Conservation (phyloP, 1,284 basidiomycete species). For the Omphalotus olearius region DNA sequence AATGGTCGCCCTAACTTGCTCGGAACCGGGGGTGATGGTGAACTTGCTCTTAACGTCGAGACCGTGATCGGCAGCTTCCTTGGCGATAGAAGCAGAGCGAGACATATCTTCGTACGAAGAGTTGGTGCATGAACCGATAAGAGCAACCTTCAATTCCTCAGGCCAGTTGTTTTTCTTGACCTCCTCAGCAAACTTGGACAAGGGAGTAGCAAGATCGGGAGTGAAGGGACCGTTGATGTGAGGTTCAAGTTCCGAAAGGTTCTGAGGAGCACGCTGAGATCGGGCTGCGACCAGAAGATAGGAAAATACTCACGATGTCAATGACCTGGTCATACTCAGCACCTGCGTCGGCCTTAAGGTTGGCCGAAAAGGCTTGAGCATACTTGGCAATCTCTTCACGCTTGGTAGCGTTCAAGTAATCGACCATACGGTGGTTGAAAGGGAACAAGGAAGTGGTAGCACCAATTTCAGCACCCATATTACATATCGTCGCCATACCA, state of each 20-base stretch:
- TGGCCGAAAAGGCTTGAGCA: slow-evolving; percentile 87
- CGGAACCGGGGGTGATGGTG: slow-evolving; percentile 97
- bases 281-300: not conserved
- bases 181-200: slow-evolving; percentile 91
- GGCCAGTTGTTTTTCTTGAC: slow-evolving; percentile 98
- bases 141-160: slow-evolving; percentile 91
- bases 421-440: slow-evolving; percentile 92
- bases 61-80: slow-evolving; percentile 85
- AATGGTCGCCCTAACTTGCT: slow-evolving; percentile 98
- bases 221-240: slow-evolving; percentile 99
- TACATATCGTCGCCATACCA: slow-evolving; percentile 99
- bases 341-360: slow-evolving; percentile 85
- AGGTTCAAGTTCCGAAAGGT: slow-evolving; percentile 95
- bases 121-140: slow-evolving; percentile 99
- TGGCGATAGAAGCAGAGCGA: slow-evolving; percentile 91
- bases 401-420: slow-evolving; percentile 93
- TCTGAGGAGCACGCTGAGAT: slow-evolving; percentile 36
- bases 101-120: slow-evolving; percentile 99
- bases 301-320: slow-evolving; percentile 68
- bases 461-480: slow-evolving; percentile 99
- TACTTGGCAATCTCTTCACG: slow-evolving; percentile 88
- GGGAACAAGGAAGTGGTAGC: slow-evolving; percentile 99
- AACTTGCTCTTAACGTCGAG: slow-evolving; percentile 90
- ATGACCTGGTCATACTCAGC: slow-evolving; percentile 95
- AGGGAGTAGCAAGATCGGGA: slow-evolving; percentile 91